These are phyloP conservation scores for Polyporus tsugae DNA, from an alignment of 1,284 basidiomycete genomes.

Conservation along the genomic window DNA sequence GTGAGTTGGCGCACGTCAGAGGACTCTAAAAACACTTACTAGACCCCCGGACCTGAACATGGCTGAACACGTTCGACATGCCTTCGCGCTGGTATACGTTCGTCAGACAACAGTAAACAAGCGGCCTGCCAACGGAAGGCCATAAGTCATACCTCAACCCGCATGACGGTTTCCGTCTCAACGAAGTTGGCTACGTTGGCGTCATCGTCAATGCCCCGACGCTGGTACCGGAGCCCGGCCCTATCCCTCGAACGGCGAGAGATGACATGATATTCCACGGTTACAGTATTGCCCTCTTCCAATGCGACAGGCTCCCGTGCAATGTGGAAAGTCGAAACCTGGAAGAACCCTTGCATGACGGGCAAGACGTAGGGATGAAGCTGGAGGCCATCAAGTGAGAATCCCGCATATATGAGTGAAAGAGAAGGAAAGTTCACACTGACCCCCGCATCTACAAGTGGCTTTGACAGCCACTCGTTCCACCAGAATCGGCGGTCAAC, in stretches of 20 bases:
- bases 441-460: constrained; percentile 80
- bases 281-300: constrained; percentile 52
- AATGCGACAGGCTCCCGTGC: constrained; percentile 59
- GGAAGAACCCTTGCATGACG: constrained; percentile 90
- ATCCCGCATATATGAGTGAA: background rate
- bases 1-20: constrained; percentile 18
- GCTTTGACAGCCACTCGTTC: constrained; percentile 84
- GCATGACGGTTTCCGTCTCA: constrained; percentile 91
- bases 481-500: constrained; percentile 90
- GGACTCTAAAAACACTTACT: constrained; percentile 55
- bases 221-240: constrained; percentile 95
- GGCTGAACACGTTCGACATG: constrained; percentile 82
- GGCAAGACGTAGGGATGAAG: constrained; percentile 86
- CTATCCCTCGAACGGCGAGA: constrained; percentile 92
- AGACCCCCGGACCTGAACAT: constrained; percentile 90
- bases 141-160: constrained; percentile 66
- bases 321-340: constrained; percentile 71
- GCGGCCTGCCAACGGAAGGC: background rate
- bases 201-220: constrained; percentile 90
- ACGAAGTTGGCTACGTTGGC: constrained; percentile 91
- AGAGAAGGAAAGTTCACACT: constrained; percentile 30
- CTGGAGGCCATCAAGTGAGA: constrained; percentile 43
- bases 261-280: constrained; percentile 74
- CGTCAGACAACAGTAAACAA: background rate
- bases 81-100: constrained; percentile 63